Percentiles rank a stretch among this genome's conserved stretches.
Conservation (phyloP, 805 yeast genomes). For the Candida nanaspora region DNA sequence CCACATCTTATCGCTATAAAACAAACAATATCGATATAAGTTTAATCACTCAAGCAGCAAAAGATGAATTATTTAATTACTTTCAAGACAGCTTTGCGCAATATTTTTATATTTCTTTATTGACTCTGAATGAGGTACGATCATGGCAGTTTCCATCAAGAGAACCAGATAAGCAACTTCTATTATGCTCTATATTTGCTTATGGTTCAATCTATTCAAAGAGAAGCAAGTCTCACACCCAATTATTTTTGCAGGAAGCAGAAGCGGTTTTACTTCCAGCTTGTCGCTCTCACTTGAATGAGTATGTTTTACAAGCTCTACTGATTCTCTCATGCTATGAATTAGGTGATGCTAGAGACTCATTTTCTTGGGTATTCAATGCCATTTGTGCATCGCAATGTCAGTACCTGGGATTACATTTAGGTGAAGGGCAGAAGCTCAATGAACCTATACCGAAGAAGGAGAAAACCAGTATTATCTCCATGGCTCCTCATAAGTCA, state of each 20-base stretch:
- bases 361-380: conserved; percentile 25
- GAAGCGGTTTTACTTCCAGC: conserved; percentile 18
- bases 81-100: conserved; percentile 20
- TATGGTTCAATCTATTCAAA: conserved; percentile 20
- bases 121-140: conserved; percentile 15
- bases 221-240: conserved; percentile 6
- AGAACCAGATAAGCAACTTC: conserved; percentile 21
- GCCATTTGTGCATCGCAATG: conserved; percentile 25
- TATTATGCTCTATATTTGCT: conserved; percentile 21
- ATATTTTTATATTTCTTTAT: conserved; percentile 18
- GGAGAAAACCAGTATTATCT: conserved; percentile 2
- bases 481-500: conserved; percentile 11
- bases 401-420: conserved; percentile 21
- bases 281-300: conserved; percentile 14
- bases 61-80: conserved; percentile 6
- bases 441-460: conserved; percentile 1
- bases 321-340: conserved; percentile 25
- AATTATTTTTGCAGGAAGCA: conserved; percentile 15
- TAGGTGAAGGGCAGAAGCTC: conserved; percentile 4
- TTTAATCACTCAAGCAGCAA: conserved; percentile 3
- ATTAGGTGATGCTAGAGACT: conserved; percentile 26
- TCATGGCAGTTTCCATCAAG: conserved; percentile 21
- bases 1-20: neutral
- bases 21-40: conserved; percentile 6
- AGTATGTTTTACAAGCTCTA: conserved; percentile 19